Evolutionary conservation across 371 early-diverging fungal species (phyloP), one percentile per base, ranked within the genome.

Genomic region (Mucor racemosus): DNA sequence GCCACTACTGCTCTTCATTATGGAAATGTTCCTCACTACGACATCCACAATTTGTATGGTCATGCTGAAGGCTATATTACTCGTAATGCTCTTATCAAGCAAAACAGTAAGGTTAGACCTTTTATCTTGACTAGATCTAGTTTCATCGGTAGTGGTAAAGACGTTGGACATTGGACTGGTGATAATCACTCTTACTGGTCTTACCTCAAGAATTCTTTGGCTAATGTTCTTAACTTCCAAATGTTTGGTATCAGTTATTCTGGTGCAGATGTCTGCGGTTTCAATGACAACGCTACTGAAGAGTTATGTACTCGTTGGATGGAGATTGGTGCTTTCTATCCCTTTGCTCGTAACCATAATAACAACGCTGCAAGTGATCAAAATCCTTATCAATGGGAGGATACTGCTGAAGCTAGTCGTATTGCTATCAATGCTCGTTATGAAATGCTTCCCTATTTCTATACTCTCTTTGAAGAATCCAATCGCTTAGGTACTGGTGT

Each of bases 261-360:
- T 26, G 92, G 92, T 4, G 86, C 91, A 11, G 92, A 92, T 67
- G 84, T 92, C 53, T 88, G 92, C 36, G 92, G 92, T 21, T 92
- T 92, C 72, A 84, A 86, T 59, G 80, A 73, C 5, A 75, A 84
- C 21, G 78, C 91, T 4, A 77, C 80, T 6, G 82, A 87, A 42
- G 76, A 86, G 58, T 75, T 92, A 19, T 83, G 90, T 73, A 84
- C 87, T 17, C 84, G 91, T 21, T 91, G 92, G 92, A 81, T 82
- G 66, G 85, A 86, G 67, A 74, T 92, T 34, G 94, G 93, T 5
- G 73, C 91, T n/a, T 88, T 93, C 65, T 90, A 91, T 67, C 92
- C 94, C 3, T 93, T 93, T 76, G 82, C 86, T 73, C 81, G 92
- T 13, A 90, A 90, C 60, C 92, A 92, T 62, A 89, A 89, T 59